These are phyloP conservation scores for Lolium rigidum DNA, from an alignment of 176 grass and related monocot genomes.

Conservation along the genomic window DNA sequence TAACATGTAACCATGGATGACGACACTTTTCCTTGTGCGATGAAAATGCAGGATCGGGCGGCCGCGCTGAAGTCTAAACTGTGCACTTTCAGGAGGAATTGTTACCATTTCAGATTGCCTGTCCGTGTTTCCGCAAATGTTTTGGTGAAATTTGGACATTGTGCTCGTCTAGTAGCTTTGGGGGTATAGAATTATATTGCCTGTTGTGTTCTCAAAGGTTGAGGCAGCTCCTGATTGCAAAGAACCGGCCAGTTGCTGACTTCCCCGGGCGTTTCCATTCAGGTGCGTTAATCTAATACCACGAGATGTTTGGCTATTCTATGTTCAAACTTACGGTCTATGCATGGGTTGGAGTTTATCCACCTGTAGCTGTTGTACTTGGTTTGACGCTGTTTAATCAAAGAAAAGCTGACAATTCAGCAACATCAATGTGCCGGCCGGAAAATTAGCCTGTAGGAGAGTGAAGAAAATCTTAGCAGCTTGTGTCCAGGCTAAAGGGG, in stretches of 20 bases:
- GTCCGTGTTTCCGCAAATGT: not conserved
- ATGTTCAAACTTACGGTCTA: not conserved
- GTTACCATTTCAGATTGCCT: not conserved
- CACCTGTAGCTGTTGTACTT: not conserved
- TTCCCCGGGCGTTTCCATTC: not conserved
- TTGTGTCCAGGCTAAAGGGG: not conserved
- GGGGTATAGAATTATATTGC: not conserved
- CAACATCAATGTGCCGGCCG: not conserved
- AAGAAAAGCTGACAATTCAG: not conserved
- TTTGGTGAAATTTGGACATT: not conserved
- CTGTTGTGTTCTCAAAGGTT: not conserved
- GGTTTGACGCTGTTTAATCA: not conserved
- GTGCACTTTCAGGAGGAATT: not conserved
- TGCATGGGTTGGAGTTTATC: not conserved
- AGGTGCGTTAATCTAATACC: slow-evolving; percentile 3
- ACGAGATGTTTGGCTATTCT: not conserved
- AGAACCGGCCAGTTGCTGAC: not conserved
- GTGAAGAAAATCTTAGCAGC: not conserved
- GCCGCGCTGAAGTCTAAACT: not conserved
- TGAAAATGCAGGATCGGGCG: slow-evolving; percentile 12
- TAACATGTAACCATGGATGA: slow-evolving; percentile 3
- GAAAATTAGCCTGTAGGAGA: not conserved
- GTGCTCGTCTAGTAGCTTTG: not conserved
- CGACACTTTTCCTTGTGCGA: not conserved
- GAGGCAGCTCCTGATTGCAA: not conserved